Evolutionary conservation across 345 rosid genomes (phyloP).

Genomic region (Cochlearia excelsa): DNA sequence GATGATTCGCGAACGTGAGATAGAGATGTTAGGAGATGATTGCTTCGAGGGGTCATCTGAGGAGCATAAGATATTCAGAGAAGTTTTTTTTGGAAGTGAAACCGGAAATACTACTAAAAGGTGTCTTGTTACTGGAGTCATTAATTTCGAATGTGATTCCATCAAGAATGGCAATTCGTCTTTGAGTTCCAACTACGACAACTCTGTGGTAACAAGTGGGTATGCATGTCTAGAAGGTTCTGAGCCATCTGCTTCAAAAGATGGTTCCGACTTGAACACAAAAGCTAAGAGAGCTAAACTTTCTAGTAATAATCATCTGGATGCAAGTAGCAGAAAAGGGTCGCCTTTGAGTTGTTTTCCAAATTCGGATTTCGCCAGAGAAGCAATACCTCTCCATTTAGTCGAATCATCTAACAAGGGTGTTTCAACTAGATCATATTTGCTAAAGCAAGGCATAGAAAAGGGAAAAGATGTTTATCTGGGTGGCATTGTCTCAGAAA

Average conservation of each 20-base stretch:
- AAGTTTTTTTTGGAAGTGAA: conserved; percentile 55
- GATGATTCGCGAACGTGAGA: conserved; percentile 37
- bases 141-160: conserved; percentile 46
- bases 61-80: conserved; percentile 52
- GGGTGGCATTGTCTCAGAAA: conserved; percentile 34
- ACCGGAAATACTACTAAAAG: conserved; percentile 40
- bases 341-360: conserved; percentile 26
- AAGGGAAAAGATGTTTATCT: conserved; percentile 32
- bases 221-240: conserved; percentile 36
- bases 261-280: conserved; percentile 37
- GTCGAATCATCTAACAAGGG: conserved; percentile 67
- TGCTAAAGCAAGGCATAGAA: conserved; percentile 44
- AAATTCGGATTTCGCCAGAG: conserved; percentile 34
- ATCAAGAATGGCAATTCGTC: conserved; percentile 42
- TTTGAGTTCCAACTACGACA: conserved; percentile 52
- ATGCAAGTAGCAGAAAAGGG: conserved; percentile 28
- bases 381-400: conserved; percentile 41
- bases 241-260: conserved; percentile 37
- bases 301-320: conserved; percentile 37
- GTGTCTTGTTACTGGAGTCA: conserved; percentile 47
- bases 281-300: conserved; percentile 49
- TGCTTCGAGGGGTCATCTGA: conserved; percentile 58
- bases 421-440: conserved; percentile 50
- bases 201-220: conserved; percentile 58
- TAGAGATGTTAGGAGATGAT: conserved; percentile 43